These are phyloP conservation scores for Pelargonium fulgidum DNA, from an alignment of 441 rosid species.

Conservation along the genomic window DNA sequence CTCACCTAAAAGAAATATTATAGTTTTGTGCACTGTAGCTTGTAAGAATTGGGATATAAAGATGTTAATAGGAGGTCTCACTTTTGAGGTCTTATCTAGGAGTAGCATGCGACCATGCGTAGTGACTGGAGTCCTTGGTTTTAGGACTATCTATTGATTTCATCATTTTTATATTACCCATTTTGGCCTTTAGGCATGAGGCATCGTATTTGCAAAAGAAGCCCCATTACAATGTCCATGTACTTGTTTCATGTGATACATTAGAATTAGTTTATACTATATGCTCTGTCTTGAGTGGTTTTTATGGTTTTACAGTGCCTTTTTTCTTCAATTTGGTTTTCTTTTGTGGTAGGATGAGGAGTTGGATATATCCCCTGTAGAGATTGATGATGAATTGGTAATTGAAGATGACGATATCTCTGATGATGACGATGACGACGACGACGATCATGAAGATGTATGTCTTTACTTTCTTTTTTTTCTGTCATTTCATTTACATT, in stretches of 20 bases:
- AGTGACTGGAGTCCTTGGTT: not conserved
- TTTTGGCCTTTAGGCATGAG: not conserved
- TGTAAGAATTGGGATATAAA: not conserved
- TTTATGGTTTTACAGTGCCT: too few relatives aligned
- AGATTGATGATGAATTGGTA: slow-evolving; percentile 90
- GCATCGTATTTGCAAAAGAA: not conserved
- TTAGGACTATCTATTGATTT: not conserved
- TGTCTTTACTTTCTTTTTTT: slow-evolving; percentile 24
- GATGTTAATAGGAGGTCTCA: not conserved
- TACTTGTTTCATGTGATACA: not conserved
- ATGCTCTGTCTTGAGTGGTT: not conserved
- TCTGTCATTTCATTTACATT: not conserved
- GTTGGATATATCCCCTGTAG: slow-evolving; percentile 80
- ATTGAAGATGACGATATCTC: slow-evolving; percentile 98
- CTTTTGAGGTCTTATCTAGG: not conserved
- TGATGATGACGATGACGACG: slow-evolving; percentile 89
- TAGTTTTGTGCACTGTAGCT: too few relatives aligned
- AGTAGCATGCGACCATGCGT: not conserved
- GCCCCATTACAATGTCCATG: not conserved
- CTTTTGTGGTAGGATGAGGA: slow-evolving; percentile 78
- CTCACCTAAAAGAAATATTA: not conserved
- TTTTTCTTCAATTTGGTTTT: not conserved
- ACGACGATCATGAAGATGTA: slow-evolving; percentile 93
- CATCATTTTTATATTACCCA: not conserved
- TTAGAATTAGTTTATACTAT: not conserved